A percentile compares a stretch with the other conserved stretches of the same genome.
Evolutionary conservation across 768 basidiomycete genomes (phyloP).

Genomic region (Amyloporia xantha): DNA sequence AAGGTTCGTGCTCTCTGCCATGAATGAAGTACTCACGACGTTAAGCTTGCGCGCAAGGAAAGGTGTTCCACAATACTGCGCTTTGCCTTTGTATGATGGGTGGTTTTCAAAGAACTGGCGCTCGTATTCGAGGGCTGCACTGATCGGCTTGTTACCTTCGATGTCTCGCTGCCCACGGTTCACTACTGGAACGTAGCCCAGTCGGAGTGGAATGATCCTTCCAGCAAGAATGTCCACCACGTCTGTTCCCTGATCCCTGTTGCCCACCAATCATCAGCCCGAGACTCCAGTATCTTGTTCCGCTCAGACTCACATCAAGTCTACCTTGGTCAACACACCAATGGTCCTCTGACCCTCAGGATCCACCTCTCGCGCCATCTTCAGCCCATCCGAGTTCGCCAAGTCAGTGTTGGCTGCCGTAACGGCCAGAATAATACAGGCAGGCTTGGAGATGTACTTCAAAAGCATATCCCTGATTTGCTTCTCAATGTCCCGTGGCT

Average conservation of each 20-base stretch:
- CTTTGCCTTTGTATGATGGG: conserved; percentile 85
- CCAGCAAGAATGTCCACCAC: conserved; percentile 99
- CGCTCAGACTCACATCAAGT: conserved; percentile 74
- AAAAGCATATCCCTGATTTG: conserved; percentile 96
- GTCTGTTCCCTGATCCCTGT: conserved; percentile 95
- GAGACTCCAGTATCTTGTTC: not conserved
- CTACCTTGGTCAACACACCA: conserved; percentile 97
- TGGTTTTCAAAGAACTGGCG: conserved; percentile 94
- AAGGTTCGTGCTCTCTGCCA: conserved; percentile 85
- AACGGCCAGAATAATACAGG: conserved; percentile 94
- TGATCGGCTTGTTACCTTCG: conserved; percentile 81
- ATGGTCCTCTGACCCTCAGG: conserved; percentile 96
- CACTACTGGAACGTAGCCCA: conserved; percentile 98
- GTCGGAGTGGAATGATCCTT: conserved; percentile 88
- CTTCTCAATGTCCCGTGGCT: conserved; percentile 94
- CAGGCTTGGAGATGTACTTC: conserved; percentile 92
- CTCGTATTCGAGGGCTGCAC: conserved; percentile 80
- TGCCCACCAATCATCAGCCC: conserved; percentile 5
- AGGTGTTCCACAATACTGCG: conserved; percentile 95
- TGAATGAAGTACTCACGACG: conserved; percentile 82
- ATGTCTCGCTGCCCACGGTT: conserved; percentile 98
- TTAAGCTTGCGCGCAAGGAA: conserved; percentile 95
- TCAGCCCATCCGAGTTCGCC: conserved; percentile 94
- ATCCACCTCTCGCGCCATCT: conserved; percentile 83
- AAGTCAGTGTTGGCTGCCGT: conserved; percentile 94